Evolutionary conservation across 2,329 filamentous ascomycete genomes (phyloP), one percentile per base, ranked within the genome.

Genomic region (Aspergillus niger): DNA sequence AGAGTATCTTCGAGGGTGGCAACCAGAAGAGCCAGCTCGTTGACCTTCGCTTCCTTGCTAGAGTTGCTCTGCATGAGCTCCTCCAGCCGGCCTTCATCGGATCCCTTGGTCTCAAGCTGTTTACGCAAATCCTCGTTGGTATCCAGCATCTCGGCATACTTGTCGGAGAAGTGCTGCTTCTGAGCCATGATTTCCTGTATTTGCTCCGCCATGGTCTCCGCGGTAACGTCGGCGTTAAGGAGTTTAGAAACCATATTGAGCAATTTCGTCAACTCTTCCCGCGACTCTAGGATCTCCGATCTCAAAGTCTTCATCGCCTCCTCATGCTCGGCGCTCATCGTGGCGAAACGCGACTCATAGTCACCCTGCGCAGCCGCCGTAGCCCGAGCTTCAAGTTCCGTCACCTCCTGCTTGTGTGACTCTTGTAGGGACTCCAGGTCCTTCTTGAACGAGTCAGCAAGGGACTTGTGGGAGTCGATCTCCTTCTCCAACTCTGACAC

Each of bases 231-330:
- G 80, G 55, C 71, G 41, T 74, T 73, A 39, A 79, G 68, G 5
- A 78, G 66, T 13, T 66, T 60, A 2, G 75, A 74, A 32, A 91
- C 85, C 67, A 87, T 85, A 2, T 83, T 83, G 17, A 89, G 86
- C 47, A 90, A 81, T 70, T 85, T 87, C 69, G 83, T 82, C 47
- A 91, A 79, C 58, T 89, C 85, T 55, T 90, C 85, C 32, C 86
- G 84, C n/a, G 88, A 87, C 60, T 87, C 84, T 1, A 82, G 77
- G 36, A 90, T 84, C 47, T 91, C 88, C 30, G 79, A 75, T 71
- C 90, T 85, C 41, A 92, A 77, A 52, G 78, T 72, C 72, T 83
- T 83, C 61, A 89, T 77, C 0, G 85, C 79, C 63, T 83, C 78
- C 63, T 87, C 85, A 69, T 90, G 85, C 38, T 85, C 80, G 5